Conservation (phyloP, 495 filamentous ascomycete species). For the Xylaria grammica region DNA sequence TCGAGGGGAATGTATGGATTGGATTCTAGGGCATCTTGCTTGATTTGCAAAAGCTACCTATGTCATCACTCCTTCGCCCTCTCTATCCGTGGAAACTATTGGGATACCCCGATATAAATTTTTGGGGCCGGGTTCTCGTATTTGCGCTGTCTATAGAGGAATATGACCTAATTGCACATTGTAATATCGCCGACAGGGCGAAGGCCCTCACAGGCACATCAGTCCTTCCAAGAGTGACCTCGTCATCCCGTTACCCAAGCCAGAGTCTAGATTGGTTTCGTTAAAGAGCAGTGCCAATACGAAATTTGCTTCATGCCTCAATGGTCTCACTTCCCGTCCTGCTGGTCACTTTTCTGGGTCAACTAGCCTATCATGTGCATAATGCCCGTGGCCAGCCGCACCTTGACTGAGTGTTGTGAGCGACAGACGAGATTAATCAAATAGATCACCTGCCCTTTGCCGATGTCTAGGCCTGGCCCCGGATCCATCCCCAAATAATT, state of each 20-base stretch:
- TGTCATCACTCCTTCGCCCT: neutral
- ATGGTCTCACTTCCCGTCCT: neutral
- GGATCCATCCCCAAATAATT: conserved; percentile 64
- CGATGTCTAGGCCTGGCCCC: conserved; percentile 53
- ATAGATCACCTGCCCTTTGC: conserved; percentile 60
- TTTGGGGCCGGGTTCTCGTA: no score
- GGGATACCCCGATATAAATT: neutral
- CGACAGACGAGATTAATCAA: conserved; percentile 43
- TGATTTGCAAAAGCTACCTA: neutral
- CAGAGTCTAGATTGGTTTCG: neutral
- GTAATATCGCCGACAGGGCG: no score
- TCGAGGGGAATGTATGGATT: neutral
- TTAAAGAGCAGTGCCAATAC: neutral
- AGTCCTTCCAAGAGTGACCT: neutral
- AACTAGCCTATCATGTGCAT: neutral
- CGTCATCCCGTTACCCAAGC: neutral
- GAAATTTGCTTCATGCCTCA: neutral
- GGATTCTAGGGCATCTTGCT: no score
- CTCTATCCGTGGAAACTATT: neutral
- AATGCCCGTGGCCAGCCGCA: neutral
- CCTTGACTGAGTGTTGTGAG: neutral
- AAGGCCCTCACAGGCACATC: no score
- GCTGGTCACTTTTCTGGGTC: neutral
- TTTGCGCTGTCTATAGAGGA: neutral
- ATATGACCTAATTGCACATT: neutral